Conservation (phyloP, 192 early-diverging fungal genomes). For the Linnemannia zychae region DNA sequence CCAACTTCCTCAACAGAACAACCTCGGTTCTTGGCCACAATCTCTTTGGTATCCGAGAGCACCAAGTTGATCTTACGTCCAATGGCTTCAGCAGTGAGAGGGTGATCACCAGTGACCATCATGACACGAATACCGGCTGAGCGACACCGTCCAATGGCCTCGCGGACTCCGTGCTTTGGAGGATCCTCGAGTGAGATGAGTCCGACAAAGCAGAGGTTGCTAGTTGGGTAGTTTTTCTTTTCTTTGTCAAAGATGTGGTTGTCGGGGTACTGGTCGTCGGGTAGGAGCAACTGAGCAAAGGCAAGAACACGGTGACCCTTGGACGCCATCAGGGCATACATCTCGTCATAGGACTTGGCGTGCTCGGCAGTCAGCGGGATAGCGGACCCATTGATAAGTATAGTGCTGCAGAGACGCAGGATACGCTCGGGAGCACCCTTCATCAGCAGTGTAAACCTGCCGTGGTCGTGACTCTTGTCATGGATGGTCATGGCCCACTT, state of each 20-base stretch:
- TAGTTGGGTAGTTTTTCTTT: slow-evolving; percentile 77
- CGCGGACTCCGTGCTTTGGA: slow-evolving; percentile 97
- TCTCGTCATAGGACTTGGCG: slow-evolving; percentile 72
- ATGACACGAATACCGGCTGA: slow-evolving; percentile 94
- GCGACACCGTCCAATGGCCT: slow-evolving; percentile 94
- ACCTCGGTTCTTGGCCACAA: slow-evolving; percentile 77
- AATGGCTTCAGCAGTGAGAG: slow-evolving; percentile 95
- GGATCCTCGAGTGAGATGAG: slow-evolving; percentile 93
- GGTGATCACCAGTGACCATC: slow-evolving; percentile 98
- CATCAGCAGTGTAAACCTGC: slow-evolving; percentile 85
- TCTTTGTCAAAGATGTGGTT: slow-evolving; percentile 83
- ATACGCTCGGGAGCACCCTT: slow-evolving; percentile 98
- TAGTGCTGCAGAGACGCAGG: slow-evolving; percentile 81
- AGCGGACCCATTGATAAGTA: slow-evolving; percentile 67
- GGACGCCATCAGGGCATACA: slow-evolving; percentile 89
- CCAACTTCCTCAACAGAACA: slow-evolving; percentile 68
- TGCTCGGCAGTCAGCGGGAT: slow-evolving; percentile 78
- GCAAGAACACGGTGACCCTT: slow-evolving; percentile 97
- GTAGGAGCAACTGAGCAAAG: slow-evolving; percentile 85
- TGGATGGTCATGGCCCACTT: slow-evolving; percentile 96
- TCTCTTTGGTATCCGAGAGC: slow-evolving; percentile 87
- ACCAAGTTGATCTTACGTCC: slow-evolving; percentile 97
- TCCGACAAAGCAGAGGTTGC: slow-evolving; percentile 82
- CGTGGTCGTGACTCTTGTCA: slow-evolving; percentile 74
- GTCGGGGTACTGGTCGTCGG: slow-evolving; percentile 75